Base-by-base conservation (phyloP, 176 grass and related monocot genomes). In the Puccinellia tenuiflora region DNA sequence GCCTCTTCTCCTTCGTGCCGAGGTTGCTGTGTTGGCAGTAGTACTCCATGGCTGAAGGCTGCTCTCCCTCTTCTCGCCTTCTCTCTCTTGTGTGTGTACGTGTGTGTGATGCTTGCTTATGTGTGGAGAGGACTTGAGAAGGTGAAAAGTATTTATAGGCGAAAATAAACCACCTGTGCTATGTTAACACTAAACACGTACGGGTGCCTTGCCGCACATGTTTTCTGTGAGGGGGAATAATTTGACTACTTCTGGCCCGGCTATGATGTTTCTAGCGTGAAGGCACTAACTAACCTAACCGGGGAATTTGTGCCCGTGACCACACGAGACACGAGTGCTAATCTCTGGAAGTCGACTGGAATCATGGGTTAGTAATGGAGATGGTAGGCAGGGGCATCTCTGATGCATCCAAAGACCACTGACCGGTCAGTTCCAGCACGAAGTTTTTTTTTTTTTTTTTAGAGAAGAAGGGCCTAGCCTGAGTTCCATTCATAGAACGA, bases 81-180 rank as follows among this genome's bases (percentile, higher is more conserved):
- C 11, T 61, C 0, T 4, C 12, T 61, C 22, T 72, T 76, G 40
- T 77, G 68, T 71, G 38, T 37, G 84, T 43, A 31, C 56, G 15
- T 13, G 48, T 21, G 12, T 37, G 9, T 40, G 45, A 14, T 51
- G 50, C 28, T 28, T 63, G 9, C 13, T 47, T 15, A 47, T 47
- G 1, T 47, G 74, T 60, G 80, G 52, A n/a, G 55, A 20, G 30
- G 59, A 30, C 14, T 30, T 6, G 15, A 55, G 50, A 52, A 61
- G 61, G 83, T 5, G 29, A 28, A 20, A 65, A 0, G 78, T 45
- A 76, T 53, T 62, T 89, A 85, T 85, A 89, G 62, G 38, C 50
- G 0, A 7, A 61, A 62, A 17, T 8, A 24, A 33, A 38, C 39
- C 11, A 11, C 60, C 3, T 73, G 68, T 45, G 26, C 1, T 46